phyloP scores from a whole-genome alignment of 1,139 yeast species.

The Torulaspora globosa region DNA sequence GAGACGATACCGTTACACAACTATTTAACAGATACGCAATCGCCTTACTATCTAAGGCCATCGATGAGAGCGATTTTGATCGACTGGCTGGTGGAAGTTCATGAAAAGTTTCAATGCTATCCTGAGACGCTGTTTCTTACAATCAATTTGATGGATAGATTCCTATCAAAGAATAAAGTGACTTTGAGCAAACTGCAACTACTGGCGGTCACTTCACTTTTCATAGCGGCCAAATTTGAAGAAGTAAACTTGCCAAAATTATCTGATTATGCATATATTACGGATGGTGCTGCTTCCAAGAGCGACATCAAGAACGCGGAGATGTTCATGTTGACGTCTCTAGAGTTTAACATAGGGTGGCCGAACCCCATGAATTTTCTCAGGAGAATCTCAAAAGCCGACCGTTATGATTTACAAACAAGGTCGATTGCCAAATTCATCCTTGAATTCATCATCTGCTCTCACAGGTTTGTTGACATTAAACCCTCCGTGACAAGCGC shows the following conservation, averaged over 20 bases:
- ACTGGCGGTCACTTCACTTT: slow-evolving; percentile 82
- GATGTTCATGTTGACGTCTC: slow-evolving; percentile 67
- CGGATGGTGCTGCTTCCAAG: slow-evolving; percentile 77
- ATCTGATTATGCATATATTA: slow-evolving; percentile 81
- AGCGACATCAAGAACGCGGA: slow-evolving; percentile 87
- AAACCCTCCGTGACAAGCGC: slow-evolving; percentile 85
- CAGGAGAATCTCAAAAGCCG: slow-evolving; percentile 90
- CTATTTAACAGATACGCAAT: slow-evolving; percentile 44
- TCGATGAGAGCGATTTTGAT: slow-evolving; percentile 83
- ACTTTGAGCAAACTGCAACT: slow-evolving; percentile 80
- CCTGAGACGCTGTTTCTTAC: slow-evolving; percentile 89
- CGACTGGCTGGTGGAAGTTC: slow-evolving; percentile 95
- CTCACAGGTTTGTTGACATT: slow-evolving; percentile 68
- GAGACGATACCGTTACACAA: slow-evolving; percentile 71
- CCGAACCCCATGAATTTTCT: slow-evolving; percentile 94
- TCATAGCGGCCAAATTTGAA: slow-evolving; percentile 93
- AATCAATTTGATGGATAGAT: slow-evolving; percentile 84
- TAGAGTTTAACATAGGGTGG: slow-evolving; percentile 76
- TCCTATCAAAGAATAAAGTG: slow-evolving; percentile 72
- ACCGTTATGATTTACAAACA: slow-evolving; percentile 83
- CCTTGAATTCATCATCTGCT: slow-evolving; percentile 75
- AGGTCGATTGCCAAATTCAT: slow-evolving; percentile 88
- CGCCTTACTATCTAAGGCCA: slow-evolving; percentile 64
- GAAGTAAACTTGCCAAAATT: slow-evolving; percentile 92
- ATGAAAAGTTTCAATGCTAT: slow-evolving; percentile 72